phyloP scores from a whole-genome alignment of 768 basidiomycete species.

The Kwoniella newhampshirensis region DNA sequence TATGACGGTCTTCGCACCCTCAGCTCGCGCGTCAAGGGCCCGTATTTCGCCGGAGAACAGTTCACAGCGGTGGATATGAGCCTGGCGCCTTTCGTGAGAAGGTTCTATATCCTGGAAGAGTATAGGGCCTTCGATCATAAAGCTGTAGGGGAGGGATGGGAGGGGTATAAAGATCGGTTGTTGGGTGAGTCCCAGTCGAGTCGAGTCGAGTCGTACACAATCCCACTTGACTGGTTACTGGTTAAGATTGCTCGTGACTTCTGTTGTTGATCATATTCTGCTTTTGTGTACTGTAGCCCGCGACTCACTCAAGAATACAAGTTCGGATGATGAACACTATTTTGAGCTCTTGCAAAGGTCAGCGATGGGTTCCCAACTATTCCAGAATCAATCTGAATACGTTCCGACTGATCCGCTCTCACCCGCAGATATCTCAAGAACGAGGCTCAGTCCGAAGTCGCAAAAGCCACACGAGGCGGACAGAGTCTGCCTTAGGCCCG shows the following conservation, averaged over 20 bases:
- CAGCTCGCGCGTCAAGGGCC: conserved; percentile 56
- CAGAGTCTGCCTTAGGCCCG: conserved; percentile 52
- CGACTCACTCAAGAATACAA: conserved; percentile 24
- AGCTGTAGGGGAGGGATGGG: conserved; percentile 58
- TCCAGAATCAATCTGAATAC: neutral
- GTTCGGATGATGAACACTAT: conserved; percentile 55
- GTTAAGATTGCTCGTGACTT: too few relatives aligned
- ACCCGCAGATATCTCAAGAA: conserved; percentile 63
- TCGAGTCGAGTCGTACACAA: neutral
- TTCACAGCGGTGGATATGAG: conserved; percentile 62
- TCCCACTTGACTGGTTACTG: too few relatives aligned
- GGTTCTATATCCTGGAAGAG: conserved; percentile 61
- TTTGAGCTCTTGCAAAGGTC: conserved; percentile 52
- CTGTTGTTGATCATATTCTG: too few relatives aligned
- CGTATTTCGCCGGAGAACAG: conserved; percentile 62
- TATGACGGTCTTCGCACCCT: conserved; percentile 55
- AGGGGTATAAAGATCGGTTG: conserved; percentile 57
- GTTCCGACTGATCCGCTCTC: neutral
- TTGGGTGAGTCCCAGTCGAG: conserved; percentile 57
- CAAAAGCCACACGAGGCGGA: conserved; percentile 60
- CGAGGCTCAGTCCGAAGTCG: conserved; percentile 61
- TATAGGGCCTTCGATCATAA: conserved; percentile 58
- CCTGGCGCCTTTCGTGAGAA: conserved; percentile 67
- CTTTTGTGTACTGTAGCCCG: conserved; percentile 14
- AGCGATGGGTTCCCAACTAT: neutral